Base-by-base conservation (phyloP, 2,329 filamentous ascomycete genomes). In the Nigrospora osmanthi region DNA sequence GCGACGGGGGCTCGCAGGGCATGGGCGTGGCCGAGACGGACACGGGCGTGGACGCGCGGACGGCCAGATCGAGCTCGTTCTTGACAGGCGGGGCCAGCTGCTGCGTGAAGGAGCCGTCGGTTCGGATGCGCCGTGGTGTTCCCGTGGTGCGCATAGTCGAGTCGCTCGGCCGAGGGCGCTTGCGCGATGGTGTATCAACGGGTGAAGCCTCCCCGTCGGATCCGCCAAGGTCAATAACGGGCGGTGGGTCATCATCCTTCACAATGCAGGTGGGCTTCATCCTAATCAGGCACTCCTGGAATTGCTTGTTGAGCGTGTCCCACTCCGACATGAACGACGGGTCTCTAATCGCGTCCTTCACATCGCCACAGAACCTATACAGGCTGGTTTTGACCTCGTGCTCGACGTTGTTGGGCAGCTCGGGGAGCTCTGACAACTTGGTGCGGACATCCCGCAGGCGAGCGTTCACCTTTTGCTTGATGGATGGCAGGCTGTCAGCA, bases 331-430 rank as follows among this genome's bases (percentile, higher is more conserved):
- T 53, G 33, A 63, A 78, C 1, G 68, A 59, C 5, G 70, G 67
- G 35, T 73, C 72, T 16, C 74, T 68, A 6, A 87, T 63, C 1
- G 80, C 67, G 0, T 67, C 64, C 5, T 73, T 68, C 1, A 88
- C 69, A 0, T 68, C 57, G 0, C 69, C 64, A 0, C 76, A 73
- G 48, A 91, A 82, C 0, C 66, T 66, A 12, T 70, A 67, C 0
- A 91, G 59, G 11, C 79, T 76, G 2, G 74, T 73, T 16, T 74
- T 73, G 0, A 94, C 73, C 11, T 81, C 78, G 0, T 81, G 68
- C n/a, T 81, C 75, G 0, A 89, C 76, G 37, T 89, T 87, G 0
- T 69, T 63, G 0, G 85, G 83, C 0, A 87, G 75, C 34, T 87
- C 83, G 0, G 86, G 86, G 0, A 90, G 72, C 0, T 63, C 65